Evolutionary conservation across 1,284 basidiomycete species (phyloP), one percentile per base, ranked within the genome.

Genomic region (Cronartium quercuum): DNA sequence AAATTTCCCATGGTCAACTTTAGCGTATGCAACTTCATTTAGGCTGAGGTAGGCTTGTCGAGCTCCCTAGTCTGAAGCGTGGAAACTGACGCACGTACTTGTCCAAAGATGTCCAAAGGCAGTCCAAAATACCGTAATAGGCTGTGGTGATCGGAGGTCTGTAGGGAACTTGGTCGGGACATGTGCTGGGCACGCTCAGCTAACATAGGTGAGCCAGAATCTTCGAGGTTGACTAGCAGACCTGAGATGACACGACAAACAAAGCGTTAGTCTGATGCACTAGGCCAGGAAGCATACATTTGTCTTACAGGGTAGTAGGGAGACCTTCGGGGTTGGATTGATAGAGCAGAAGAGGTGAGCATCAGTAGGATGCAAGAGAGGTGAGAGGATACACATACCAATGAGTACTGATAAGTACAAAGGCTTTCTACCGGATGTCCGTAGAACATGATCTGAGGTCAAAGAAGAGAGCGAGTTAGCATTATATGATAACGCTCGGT

Each of bases 351-450:
- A 84, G 15, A 57, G 15, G 2, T 15, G 24, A 6, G 24, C 47
- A 51, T 51, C 13, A 51, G 47, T 21, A 51, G 47, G 18, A 51
- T 9, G 24, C 12, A n/a, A 15, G 6, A 34, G 58, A 13, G 15
- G 13, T 6, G 58, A 7, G 7, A 61, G 5, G 15, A 61, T 7
- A 6, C 13, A 37, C 71, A 35, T 61, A 74, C 87, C 35, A 98
- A 86, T 0, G 92, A 95, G 82, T 99, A 99, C 82, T 99, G 96
- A 80, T 93, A 96, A 35, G 94, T 97, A 83, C 95, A 98, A 40
- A 99, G 84, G 75, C 89, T 88, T 82, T 99, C 96, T 0, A 98
- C 95, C 0, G 95, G 95, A 80, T 97, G 94, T 7, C 95, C 95
- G 79, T 88, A 96, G 81, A 98, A 94, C 89, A 98, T 91, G 77